Conservation (phyloP, 352 stramenopile species). For the Phytopythium oedochilum region DNA sequence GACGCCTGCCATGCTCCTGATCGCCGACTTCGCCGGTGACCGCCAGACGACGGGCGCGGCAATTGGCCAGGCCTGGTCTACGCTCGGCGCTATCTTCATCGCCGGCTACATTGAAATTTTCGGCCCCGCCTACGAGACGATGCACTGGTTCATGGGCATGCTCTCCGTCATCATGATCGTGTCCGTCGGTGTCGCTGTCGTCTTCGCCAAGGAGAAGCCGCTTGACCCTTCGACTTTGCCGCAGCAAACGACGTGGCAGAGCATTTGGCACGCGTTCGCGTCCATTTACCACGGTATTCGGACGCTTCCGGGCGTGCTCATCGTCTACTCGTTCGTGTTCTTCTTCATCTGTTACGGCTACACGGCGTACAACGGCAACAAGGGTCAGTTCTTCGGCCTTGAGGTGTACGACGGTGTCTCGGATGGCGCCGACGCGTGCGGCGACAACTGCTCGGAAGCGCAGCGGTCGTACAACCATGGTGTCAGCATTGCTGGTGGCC, state of each 20-base stretch:
- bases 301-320: constrained; percentile 25
- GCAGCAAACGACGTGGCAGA: constrained; percentile 14
- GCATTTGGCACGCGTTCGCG: constrained; percentile 25
- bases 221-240: constrained; percentile 17
- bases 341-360: constrained; percentile 45
- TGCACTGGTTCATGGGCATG: constrained; percentile 55
- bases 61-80: constrained; percentile 41
- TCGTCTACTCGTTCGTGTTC: constrained; percentile 29
- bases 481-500: constrained; percentile 34
- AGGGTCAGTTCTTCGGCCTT: constrained; percentile 55
- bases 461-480: constrained; percentile 47
- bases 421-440: constrained; percentile 32
- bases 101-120: constrained; percentile 54
- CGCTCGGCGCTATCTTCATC: constrained; percentile 42
- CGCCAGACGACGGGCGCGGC: constrained; percentile 49
- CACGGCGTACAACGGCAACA: constrained; percentile 57
- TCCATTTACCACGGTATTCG: constrained; percentile 34
- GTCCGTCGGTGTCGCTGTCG: constrained; percentile 23
- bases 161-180: constrained; percentile 38
- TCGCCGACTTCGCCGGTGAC: constrained; percentile 57
- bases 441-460: constrained; percentile 17
- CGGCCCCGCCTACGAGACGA: constrained; percentile 35
- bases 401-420: constrained; percentile 34
- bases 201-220: constrained; percentile 31
- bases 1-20: constrained; percentile 41